Percentiles rank a stretch among this genome's conserved stretches.
phyloP scores from a whole-genome alignment of 495 filamentous ascomycete species.

The Aspergillus diversus region DNA sequence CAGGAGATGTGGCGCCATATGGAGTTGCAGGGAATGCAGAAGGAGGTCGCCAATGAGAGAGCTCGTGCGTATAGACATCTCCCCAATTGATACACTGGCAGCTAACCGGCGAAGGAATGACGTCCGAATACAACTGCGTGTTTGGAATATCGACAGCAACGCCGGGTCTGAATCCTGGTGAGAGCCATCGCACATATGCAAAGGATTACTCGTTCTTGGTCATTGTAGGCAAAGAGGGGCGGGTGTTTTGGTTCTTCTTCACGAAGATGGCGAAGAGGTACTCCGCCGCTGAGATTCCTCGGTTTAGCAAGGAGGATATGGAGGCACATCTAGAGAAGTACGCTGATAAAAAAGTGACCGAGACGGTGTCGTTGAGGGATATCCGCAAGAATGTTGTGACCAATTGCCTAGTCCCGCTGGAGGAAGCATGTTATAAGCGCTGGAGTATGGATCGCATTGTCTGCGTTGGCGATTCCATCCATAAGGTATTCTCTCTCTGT shows the following conservation, averaged over 20 bases:
- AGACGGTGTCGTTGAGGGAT: background rate
- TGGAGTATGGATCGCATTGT: constrained; percentile 25
- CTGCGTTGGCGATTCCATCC: constrained; percentile 30
- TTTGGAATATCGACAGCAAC: constrained; percentile 28
- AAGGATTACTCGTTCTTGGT: constrained; percentile 15
- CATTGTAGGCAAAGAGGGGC: constrained; percentile 15
- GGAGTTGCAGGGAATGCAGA: background rate
- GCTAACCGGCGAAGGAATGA: background rate
- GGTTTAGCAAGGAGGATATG: constrained; percentile 9
- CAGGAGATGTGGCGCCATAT: constrained; percentile 38
- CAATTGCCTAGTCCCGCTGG: constrained; percentile 16
- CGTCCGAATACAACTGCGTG: constrained; percentile 25
- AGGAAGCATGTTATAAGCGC: constrained; percentile 23
- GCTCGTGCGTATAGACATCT: background rate
- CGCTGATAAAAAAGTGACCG: background rate
- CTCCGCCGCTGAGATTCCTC: constrained; percentile 10
- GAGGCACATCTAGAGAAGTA: background rate
- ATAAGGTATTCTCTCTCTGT: constrained; percentile 25
- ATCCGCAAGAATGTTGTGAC: constrained; percentile 9
- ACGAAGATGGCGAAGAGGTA: constrained; percentile 12
- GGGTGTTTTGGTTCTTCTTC: constrained; percentile 22
- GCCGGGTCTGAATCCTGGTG: constrained; percentile 16
- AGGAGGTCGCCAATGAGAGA: constrained; percentile 7
- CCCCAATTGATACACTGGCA: background rate
- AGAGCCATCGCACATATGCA: constrained; percentile 12